These are phyloP conservation scores for Globisporangium iwayamae DNA, from an alignment of 352 stramenopile genomes.

Conservation along the genomic window DNA sequence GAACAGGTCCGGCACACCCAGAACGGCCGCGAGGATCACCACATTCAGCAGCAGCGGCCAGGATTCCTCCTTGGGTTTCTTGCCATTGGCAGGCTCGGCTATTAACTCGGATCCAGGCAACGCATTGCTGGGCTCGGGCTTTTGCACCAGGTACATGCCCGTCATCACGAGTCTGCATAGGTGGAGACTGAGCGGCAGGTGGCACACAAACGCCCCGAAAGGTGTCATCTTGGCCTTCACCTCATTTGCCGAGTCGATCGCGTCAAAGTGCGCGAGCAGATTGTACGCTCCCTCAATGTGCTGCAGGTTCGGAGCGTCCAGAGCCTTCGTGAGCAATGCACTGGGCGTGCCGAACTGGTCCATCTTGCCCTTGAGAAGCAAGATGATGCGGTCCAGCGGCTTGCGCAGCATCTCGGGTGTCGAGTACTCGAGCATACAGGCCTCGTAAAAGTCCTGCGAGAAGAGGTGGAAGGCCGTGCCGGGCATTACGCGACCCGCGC, in stretches of 20 bases:
- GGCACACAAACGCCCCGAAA: constrained; percentile 78
- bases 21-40: constrained; percentile 63
- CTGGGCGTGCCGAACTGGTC: constrained; percentile 69
- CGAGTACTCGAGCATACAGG: constrained; percentile 78
- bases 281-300: constrained; percentile 82
- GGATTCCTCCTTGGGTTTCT: constrained; percentile 17
- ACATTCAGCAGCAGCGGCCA: constrained; percentile 48
- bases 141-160: constrained; percentile 38
- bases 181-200: constrained; percentile 72
- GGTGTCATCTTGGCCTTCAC: constrained; percentile 53
- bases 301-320: constrained; percentile 62
- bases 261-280: constrained; percentile 59
- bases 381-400: constrained; percentile 73
- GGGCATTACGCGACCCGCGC: constrained; percentile 91
- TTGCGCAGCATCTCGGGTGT: constrained; percentile 81
- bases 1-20: constrained; percentile 70
- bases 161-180: constrained; percentile 75
- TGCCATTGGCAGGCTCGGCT: background rate
- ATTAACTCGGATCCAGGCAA: background rate
- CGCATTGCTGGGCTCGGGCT: constrained; percentile 12
- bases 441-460: constrained; percentile 53
- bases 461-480: constrained; percentile 92
- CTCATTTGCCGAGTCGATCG: constrained; percentile 61
- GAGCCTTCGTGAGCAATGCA: constrained; percentile 54
- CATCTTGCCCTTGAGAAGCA: constrained; percentile 74